phyloP scores from a whole-genome alignment of 805 yeast genomes.

The Priceomyces castillae region DNA sequence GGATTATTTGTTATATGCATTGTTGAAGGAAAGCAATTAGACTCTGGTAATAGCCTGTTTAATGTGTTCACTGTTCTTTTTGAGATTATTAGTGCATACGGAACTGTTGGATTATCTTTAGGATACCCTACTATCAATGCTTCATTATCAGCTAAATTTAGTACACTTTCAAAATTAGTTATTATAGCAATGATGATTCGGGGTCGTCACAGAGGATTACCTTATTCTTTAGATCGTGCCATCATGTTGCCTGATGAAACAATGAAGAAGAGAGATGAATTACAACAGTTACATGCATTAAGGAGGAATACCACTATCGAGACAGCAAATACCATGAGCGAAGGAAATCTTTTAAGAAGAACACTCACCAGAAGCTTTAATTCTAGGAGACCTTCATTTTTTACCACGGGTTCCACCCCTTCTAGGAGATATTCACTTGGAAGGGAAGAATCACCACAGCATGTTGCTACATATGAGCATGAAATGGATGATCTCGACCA shows the following conservation, averaged over 20 bases:
- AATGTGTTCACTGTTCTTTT: conserved; percentile 72
- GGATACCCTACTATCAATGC: conserved; percentile 71
- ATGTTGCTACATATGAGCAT: background rate
- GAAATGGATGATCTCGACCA: background rate
- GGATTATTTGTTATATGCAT: conserved; percentile 86
- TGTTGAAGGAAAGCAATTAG: conserved; percentile 70
- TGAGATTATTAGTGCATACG: conserved; percentile 92
- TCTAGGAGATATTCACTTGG: background rate
- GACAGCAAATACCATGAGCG: conserved; percentile 22
- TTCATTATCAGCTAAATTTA: conserved; percentile 73
- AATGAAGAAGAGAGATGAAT: conserved; percentile 57
- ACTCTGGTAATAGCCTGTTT: conserved; percentile 44
- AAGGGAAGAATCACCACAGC: background rate
- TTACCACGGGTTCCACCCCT: background rate
- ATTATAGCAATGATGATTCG: conserved; percentile 88
- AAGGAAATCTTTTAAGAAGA: conserved; percentile 10
- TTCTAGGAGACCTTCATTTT: conserved; percentile 7
- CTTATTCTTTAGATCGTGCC: conserved; percentile 91
- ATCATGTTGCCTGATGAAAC: conserved; percentile 76
- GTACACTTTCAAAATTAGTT: conserved; percentile 72
- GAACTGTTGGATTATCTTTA: conserved; percentile 89
- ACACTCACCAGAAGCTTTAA: conserved; percentile 5
- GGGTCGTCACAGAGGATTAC: conserved; percentile 96
- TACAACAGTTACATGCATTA: conserved; percentile 52
- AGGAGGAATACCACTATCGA: conserved; percentile 30